phyloP scores from a whole-genome alignment of 208 protist species.

The Trypanosoma mega region DNA sequence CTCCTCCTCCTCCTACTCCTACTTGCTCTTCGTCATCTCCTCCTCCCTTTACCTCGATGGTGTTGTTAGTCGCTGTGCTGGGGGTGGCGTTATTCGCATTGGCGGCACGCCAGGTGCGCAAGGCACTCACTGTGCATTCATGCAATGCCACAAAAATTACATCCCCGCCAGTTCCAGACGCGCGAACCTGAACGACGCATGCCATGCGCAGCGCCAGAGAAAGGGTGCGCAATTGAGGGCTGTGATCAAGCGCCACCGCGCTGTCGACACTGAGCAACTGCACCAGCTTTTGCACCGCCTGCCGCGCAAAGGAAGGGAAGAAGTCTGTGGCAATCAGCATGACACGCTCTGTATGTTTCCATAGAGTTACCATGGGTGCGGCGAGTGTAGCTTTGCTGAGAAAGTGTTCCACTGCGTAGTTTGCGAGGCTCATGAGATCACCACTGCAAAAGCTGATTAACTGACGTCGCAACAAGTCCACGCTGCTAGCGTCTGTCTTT shows the following conservation, averaged over 20 bases:
- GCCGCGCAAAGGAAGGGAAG: conserved; percentile 20
- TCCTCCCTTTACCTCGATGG: too few relatives aligned
- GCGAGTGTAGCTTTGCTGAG: conserved; percentile 13
- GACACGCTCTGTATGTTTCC: conserved; percentile 28
- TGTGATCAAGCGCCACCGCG: conserved; percentile 3
- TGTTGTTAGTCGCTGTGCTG: conserved; percentile 21
- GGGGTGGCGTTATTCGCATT: conserved; percentile 4
- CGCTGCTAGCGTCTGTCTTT: conserved; percentile 17
- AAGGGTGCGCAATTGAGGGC: conserved; percentile 17
- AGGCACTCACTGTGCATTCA: conserved; percentile 31
- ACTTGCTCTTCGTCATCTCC: too few relatives aligned
- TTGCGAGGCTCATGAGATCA: conserved; percentile 19
- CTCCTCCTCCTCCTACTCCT: too few relatives aligned
- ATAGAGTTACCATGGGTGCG: conserved; percentile 22
- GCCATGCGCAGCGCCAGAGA: conserved; percentile 28
- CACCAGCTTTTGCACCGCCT: conserved; percentile 16
- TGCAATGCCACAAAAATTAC: conserved; percentile 26
- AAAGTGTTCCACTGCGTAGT: conserved; percentile 27
- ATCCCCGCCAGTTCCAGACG: conserved; percentile 4
- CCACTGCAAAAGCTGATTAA: conserved; percentile 24
- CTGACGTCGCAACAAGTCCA: conserved; percentile 27
- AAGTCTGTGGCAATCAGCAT: conserved; percentile 22
- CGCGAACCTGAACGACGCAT: conserved; percentile 18
- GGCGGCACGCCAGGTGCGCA: conserved; percentile 24
- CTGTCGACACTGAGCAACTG: conserved; percentile 19